Conservation (phyloP, 495 filamentous ascomycete genomes). For the Darksidea phi region DNA sequence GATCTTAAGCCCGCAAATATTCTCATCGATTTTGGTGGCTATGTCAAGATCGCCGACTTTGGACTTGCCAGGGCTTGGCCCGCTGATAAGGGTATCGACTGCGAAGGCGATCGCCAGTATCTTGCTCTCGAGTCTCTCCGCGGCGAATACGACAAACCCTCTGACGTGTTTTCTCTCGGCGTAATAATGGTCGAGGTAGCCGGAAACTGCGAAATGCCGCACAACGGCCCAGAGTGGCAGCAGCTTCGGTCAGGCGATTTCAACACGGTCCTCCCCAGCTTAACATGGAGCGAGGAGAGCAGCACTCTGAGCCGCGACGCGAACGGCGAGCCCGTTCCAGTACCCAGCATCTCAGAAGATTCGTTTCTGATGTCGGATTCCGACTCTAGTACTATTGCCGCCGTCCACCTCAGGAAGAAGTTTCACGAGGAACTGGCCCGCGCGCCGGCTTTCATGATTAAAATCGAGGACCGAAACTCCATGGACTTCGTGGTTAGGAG, state of each 20-base stretch:
- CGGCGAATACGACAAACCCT: constrained; percentile 81
- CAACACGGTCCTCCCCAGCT: constrained; percentile 69
- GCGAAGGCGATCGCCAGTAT: constrained; percentile 93
- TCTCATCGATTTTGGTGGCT: constrained; percentile 84
- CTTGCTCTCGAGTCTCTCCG: constrained; percentile 87
- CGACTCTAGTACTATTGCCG: constrained; percentile 5
- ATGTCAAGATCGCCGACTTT: constrained; percentile 94
- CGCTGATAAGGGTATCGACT: constrained; percentile 70
- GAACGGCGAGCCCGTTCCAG: constrained; percentile 62
- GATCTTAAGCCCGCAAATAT: constrained; percentile 96
- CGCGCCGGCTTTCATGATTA: constrained; percentile 83
- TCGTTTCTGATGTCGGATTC: constrained; percentile 24
- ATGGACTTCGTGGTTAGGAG: constrained; percentile 80
- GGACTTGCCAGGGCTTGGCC: constrained; percentile 85
- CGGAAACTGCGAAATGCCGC: constrained; percentile 84
- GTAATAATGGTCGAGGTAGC: constrained; percentile 92
- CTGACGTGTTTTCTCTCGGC: constrained; percentile 90
- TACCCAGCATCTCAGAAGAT: constrained; percentile 13
- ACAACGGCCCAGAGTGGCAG: constrained; percentile 87
- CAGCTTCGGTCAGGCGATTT: constrained; percentile 82
- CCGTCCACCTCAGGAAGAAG: constrained; percentile 32
- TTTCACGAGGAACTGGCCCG: constrained; percentile 65
- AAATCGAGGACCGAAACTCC: constrained; percentile 64
- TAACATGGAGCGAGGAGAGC: constrained; percentile 73
- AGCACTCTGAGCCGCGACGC: constrained; percentile 66